Evolutionary conservation across 192 early-diverging fungal species (phyloP).

Genomic region (Backusella mclennaniae): DNA sequence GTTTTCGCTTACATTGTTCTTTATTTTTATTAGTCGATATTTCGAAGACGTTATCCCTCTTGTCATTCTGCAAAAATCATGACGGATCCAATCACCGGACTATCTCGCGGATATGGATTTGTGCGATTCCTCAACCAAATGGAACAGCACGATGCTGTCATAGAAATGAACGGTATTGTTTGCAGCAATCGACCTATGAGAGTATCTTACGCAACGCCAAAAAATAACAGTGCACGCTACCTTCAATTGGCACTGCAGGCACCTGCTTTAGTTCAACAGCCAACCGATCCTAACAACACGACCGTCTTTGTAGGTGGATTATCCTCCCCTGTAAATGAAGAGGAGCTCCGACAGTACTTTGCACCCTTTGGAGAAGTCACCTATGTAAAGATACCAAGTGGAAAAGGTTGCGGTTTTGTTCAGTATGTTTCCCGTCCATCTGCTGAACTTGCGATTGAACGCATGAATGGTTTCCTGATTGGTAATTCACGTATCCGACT

Average conservation of each 20-base stretch:
- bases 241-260: neutral
- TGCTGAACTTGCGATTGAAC: slow-evolving; percentile 87
- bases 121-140: slow-evolving; percentile 84
- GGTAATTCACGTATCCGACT: slow-evolving; percentile 56
- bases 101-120: slow-evolving; percentile 91
- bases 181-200: slow-evolving; percentile 84
- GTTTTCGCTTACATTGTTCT: neutral
- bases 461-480: slow-evolving; percentile 85
- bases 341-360: slow-evolving; percentile 84
- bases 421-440: slow-evolving; percentile 81
- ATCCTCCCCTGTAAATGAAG: slow-evolving; percentile 74
- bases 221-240: slow-evolving; percentile 70
- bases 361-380: slow-evolving; percentile 85
- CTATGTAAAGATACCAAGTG: slow-evolving; percentile 92
- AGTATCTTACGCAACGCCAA: slow-evolving; percentile 84
- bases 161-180: slow-evolving; percentile 85
- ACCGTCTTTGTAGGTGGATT: slow-evolving; percentile 97
- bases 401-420: slow-evolving; percentile 95
- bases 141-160: slow-evolving; percentile 88
- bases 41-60: slow-evolving; percentile 81
- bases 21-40: slow-evolving; percentile 57
- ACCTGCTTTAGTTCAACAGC: slow-evolving; percentile 22
- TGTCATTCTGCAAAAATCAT: slow-evolving; percentile 93
- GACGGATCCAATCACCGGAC: slow-evolving; percentile 75
- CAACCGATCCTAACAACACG: slow-evolving; percentile 86